Percentiles rank a stretch among this genome's conserved stretches.
These are phyloP conservation scores for Allium cepa DNA, from an alignment of 106 monocot species.

Conservation along the genomic window DNA sequence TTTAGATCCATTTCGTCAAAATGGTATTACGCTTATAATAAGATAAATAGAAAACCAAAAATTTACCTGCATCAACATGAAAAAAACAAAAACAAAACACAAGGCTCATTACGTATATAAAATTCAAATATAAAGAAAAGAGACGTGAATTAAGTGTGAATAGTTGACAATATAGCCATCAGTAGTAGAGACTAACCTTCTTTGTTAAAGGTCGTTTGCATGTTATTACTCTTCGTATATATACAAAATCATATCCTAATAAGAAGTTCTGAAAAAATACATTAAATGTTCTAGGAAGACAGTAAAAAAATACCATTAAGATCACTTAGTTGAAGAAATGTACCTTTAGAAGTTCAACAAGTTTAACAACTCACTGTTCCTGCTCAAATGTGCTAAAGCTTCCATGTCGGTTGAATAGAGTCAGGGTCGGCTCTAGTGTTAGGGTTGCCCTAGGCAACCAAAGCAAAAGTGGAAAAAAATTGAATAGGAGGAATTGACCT, in stretches of 20 bases:
- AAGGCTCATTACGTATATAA: conserved; percentile 1
- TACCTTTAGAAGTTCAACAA: conserved; percentile 95
- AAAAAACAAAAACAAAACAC: conserved; percentile 9
- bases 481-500: too few relatives aligned
- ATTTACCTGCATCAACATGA: conserved; percentile 52
- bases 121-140: conserved; percentile 3
- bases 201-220: conserved; percentile 19
- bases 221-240: too few relatives aligned
- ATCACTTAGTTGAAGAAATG: background rate
- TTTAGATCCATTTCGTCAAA: too few relatives aligned
- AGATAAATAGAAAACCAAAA: conserved; percentile 48
- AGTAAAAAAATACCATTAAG: background rate
- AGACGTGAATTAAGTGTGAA: background rate
- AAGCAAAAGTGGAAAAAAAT: too few relatives aligned
- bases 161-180: background rate
- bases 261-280: too few relatives aligned
- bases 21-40: background rate
- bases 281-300: background rate
- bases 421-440: background rate
- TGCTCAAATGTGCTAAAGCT: conserved; percentile 81
- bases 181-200: conserved; percentile 29
- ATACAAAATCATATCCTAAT: too few relatives aligned
- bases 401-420: conserved; percentile 84
- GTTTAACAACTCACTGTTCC: conserved; percentile 75
- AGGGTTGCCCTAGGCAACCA: too few relatives aligned